Conservation (phyloP, 169 alveolate genomes). For the Neospora caninum region DNA sequence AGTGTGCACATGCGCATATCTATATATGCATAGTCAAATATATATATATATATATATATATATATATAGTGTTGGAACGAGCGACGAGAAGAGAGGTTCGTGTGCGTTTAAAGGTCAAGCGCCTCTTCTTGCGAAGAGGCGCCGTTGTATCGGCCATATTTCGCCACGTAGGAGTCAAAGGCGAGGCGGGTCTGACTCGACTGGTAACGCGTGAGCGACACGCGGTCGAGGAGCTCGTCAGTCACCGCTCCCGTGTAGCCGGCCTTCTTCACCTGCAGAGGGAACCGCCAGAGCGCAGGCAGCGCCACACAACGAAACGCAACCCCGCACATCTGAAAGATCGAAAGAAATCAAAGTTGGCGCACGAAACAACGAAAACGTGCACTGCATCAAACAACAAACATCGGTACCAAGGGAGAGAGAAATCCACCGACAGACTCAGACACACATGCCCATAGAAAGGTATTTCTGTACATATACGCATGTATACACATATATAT, state of each 20-base stretch:
- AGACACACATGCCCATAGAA: too few species aligned
- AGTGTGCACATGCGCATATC: background rate
- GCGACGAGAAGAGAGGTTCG: background rate
- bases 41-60: background rate
- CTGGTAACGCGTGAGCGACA: background rate
- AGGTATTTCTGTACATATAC: too few species aligned
- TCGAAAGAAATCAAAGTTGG: background rate
- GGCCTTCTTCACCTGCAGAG: background rate
- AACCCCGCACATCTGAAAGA: too few species aligned
- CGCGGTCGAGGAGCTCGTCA: background rate
- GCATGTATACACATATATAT: too few species aligned
- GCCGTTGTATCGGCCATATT: background rate
- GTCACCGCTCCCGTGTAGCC: background rate
- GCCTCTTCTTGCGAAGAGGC: background rate
- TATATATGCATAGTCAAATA: background rate
- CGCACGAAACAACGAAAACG: background rate
- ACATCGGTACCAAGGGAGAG: background rate
- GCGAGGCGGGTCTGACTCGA: conserved; percentile 25
- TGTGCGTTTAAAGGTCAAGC: background rate
- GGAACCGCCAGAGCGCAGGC: background rate
- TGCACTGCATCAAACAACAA: background rate
- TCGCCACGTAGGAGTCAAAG: background rate
- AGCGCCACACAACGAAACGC: too few species aligned
- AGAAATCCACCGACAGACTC: too few species aligned
- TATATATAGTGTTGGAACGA: background rate